Conservation (phyloP, 2,329 filamentous ascomycete genomes). For the Cladosporium sp. region DNA sequence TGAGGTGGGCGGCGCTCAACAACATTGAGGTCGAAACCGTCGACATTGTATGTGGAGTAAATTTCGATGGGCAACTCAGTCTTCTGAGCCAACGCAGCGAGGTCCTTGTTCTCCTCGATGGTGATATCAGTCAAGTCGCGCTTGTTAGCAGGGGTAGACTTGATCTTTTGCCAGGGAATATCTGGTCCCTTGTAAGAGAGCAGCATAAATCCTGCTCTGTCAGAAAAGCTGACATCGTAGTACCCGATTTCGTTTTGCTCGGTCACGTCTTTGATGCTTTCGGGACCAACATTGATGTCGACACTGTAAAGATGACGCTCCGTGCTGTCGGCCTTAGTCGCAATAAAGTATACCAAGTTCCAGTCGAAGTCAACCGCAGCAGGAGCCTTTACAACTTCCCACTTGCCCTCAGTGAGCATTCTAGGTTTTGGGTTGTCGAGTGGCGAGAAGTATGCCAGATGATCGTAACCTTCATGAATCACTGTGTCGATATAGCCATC, state of each 20-base stretch:
- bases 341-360: slow-evolving; percentile 86
- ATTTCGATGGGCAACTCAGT: slow-evolving; percentile 78
- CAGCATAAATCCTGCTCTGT: slow-evolving; percentile 75
- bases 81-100: slow-evolving; percentile 65
- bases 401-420: slow-evolving; percentile 80
- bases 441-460: slow-evolving; percentile 89
- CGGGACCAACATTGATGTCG: slow-evolving; percentile 66
- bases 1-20: slow-evolving; percentile 86
- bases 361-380: slow-evolving; percentile 78
- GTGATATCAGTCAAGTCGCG: slow-evolving; percentile 58
- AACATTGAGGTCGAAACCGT: slow-evolving; percentile 67
- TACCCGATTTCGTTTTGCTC: slow-evolving; percentile 70
- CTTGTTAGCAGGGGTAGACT: slow-evolving; percentile 71
- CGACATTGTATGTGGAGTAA: slow-evolving; percentile 80
- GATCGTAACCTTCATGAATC: slow-evolving; percentile 80
- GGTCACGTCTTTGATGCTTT: slow-evolving; percentile 65
- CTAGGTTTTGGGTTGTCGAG: slow-evolving; percentile 76
- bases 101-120: slow-evolving; percentile 71
- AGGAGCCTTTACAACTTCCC: slow-evolving; percentile 86
- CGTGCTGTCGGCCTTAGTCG: slow-evolving; percentile 80
- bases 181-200: slow-evolving; percentile 78
- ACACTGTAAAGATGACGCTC: slow-evolving; percentile 92
- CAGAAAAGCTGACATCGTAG: slow-evolving; percentile 80
- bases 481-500: slow-evolving; percentile 94
- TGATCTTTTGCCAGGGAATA: slow-evolving; percentile 86